phyloP scores from a whole-genome alignment of 2,329 filamentous ascomycete genomes.

The Cladophialophora psammophila region DNA sequence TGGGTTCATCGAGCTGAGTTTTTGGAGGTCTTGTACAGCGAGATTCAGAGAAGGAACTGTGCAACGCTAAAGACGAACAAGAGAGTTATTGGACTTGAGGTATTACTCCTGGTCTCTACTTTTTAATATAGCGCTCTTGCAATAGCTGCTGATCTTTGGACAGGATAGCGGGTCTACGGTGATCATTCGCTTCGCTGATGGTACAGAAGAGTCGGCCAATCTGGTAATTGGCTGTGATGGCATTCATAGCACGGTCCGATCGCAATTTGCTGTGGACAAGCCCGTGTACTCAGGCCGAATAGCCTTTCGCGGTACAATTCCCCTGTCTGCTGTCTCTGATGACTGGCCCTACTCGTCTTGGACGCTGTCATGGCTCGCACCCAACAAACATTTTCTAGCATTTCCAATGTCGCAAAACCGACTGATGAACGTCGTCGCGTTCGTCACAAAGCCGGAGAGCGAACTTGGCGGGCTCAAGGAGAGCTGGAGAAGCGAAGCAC shows the following conservation, averaged over 20 bases:
- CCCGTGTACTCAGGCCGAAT: slow-evolving; percentile 20
- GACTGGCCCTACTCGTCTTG: slow-evolving; percentile 18
- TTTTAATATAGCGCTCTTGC: not conserved
- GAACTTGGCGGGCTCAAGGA: slow-evolving; percentile 19
- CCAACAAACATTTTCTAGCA: slow-evolving; percentile 16
- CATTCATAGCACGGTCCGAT: slow-evolving; percentile 18
- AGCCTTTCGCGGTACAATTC: slow-evolving; percentile 10
- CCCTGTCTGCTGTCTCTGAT: slow-evolving; percentile 11
- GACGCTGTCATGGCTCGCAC: slow-evolving; percentile 18
- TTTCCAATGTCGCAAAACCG: slow-evolving; percentile 20
- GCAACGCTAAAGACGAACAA: slow-evolving; percentile 11
- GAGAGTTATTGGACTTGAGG: slow-evolving; percentile 10
- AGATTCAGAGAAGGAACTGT: slow-evolving; percentile 10
- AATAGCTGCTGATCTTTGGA: not conserved
- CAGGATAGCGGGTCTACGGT: slow-evolving; percentile 13
- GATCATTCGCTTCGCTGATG: slow-evolving; percentile 14
- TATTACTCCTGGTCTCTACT: not conserved
- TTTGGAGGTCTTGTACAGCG: slow-evolving; percentile 12
- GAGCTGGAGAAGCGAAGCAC: slow-evolving; percentile 21
- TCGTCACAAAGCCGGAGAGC: slow-evolving; percentile 18
- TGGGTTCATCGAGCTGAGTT: slow-evolving; percentile 22
- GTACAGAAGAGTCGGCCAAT: slow-evolving; percentile 12
- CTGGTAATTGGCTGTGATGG: slow-evolving; percentile 19
- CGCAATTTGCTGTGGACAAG: slow-evolving; percentile 17
- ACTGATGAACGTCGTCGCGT: slow-evolving; percentile 22